Evolutionary conservation across 2,329 filamentous ascomycete genomes (phyloP).

Genomic region (Neopestalotiopsis sp.): DNA sequence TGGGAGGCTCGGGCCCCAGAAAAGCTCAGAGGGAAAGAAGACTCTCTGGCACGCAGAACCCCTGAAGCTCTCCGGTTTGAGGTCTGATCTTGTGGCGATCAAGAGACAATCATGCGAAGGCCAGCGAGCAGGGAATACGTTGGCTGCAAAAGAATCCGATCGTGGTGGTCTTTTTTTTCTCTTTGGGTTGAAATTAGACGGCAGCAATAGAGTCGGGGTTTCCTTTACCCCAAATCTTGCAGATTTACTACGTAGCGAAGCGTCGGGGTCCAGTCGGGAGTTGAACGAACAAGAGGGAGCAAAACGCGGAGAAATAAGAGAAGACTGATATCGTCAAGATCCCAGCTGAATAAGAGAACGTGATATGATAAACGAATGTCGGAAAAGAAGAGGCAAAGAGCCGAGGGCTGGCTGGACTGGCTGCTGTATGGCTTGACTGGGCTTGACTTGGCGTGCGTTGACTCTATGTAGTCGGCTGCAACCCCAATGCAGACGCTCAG

Average conservation of each 20-base stretch:
- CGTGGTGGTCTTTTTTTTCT: slow-evolving; percentile 17
- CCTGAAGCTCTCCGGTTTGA: slow-evolving; percentile 21
- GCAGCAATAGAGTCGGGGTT: neutral
- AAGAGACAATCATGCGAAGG: slow-evolving; percentile 41
- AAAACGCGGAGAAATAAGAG: slow-evolving; percentile 2
- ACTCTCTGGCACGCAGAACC: slow-evolving; percentile 28
- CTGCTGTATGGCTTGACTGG: neutral
- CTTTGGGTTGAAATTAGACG: neutral
- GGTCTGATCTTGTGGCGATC: slow-evolving; percentile 39
- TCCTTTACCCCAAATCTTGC: neutral
- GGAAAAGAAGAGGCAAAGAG: slow-evolving; percentile 7
- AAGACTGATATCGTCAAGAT: slow-evolving; percentile 17
- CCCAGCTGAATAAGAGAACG: neutral
- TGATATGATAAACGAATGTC: slow-evolving; percentile 12
- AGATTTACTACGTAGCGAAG: too few relatives aligned
- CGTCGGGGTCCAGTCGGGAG: slow-evolving; percentile 4
- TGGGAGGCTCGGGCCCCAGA: slow-evolving; percentile 31
- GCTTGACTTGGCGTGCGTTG: slow-evolving; percentile 4
- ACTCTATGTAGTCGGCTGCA: slow-evolving; percentile 8
- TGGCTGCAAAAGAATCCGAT: slow-evolving; percentile 11
- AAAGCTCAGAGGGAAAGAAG: slow-evolving; percentile 24
- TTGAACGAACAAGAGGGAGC: neutral
- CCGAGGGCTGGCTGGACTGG: neutral
- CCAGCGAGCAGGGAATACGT: slow-evolving; percentile 26
- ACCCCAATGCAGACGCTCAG: slow-evolving; percentile 14